Percentiles rank a stretch among this genome's conserved stretches.
Conservation (phyloP, 257 asterid genomes). For the Capsicum baccatum region DNA sequence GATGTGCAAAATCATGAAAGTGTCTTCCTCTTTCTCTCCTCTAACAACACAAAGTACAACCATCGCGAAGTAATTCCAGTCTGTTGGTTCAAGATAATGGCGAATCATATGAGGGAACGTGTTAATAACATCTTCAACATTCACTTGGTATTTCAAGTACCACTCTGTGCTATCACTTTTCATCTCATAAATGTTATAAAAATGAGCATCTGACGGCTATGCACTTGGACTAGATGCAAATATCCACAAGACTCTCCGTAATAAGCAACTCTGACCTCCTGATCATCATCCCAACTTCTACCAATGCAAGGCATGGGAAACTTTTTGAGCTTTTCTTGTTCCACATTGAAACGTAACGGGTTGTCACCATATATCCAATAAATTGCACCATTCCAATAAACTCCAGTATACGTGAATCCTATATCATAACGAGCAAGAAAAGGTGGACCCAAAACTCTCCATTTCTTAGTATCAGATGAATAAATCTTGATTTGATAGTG, state of each 20-base stretch:
- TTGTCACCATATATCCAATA: neutral
- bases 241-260: neutral
- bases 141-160: neutral
- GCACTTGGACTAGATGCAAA: neutral
- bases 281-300: neutral
- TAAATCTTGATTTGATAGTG: slow-evolving; percentile 36
- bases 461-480: slow-evolving; percentile 28
- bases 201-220: neutral
- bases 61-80: neutral
- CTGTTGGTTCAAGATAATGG: neutral
- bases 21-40: slow-evolving; percentile 23
- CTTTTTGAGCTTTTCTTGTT: neutral
- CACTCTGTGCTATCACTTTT: neutral
- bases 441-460: slow-evolving; percentile 39
- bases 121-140: neutral
- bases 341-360: neutral
- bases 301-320: neutral
- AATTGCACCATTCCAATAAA: slow-evolving; percentile 12
- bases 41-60: slow-evolving; percentile 2
- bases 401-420: neutral
- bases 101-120: neutral
- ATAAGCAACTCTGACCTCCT: neutral
- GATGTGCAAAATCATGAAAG: slow-evolving; percentile 2
- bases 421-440: slow-evolving; percentile 23
- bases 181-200: neutral